Evolutionary conservation across 75 land plant species (phyloP), one percentile per base, ranked within the genome.

Genomic region (Picea sitchensis): DNA sequence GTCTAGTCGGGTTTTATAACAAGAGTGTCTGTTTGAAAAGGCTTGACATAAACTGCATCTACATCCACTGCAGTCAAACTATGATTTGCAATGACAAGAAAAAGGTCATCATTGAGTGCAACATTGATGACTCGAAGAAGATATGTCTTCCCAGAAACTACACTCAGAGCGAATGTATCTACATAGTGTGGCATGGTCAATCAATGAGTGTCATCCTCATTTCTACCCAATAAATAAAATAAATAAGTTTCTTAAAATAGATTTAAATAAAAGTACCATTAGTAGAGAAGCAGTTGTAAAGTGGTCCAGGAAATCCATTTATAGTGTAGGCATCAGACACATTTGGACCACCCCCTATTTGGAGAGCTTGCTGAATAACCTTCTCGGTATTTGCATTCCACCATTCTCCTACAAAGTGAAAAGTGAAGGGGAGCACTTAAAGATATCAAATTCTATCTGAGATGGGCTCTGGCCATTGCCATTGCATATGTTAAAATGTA

Each of bases 281-380:
- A 63, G 71, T n/a, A 36, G 71, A n/a, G 6, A 86, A 87, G 77
- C 90, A 90, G 61, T 90, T 86, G 80, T 90, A 90, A 7, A 86
- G 80, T 17, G 81, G 82, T 2, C 92, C 92, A 2, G 90, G 92
- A 23, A 81, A 82, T 9, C 92, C 92, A 80, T 90, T 90, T 38
- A 90, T 90, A 32, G 86, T 88, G 36, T 85, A 86, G 15, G 90
- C 88, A 74, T 90, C 90, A 2, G 92, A 81, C 23, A 82, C 76
- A 14, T 88, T 82, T 14, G 83, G 86, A 14, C 88, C 90, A 60
- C 86, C 90, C 13, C 92, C 92, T 14, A 75, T 78, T 31, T 73
- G 74, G 20, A 88, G 57, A 3, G 86, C 83, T 14, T 88, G 80
- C 4, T 59, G 58, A 14, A 85, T 77, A 3, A 90, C 75, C n/a